Percentiles rank a stretch among this genome's conserved stretches.
Evolutionary conservation across 306 rosid genomes (phyloP).

Genomic region (Trifolium repens): DNA sequence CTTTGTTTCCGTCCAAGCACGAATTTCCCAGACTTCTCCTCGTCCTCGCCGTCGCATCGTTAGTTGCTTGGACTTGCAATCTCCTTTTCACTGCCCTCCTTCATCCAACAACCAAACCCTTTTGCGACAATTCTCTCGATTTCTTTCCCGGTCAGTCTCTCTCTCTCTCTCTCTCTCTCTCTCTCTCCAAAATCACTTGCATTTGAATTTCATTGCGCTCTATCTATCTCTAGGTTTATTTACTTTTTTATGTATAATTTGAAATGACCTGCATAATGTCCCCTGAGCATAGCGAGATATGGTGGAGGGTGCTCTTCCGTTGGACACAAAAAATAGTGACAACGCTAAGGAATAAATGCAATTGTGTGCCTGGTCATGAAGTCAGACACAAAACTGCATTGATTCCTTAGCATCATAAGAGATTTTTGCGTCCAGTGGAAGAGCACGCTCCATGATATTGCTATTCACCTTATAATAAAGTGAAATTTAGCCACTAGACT

Average conservation of each 20-base stretch:
- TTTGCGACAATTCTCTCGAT: slow-evolving; percentile 63
- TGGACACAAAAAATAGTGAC: too few relatives aligned
- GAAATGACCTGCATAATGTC: slow-evolving; percentile 9
- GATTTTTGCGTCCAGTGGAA: too few relatives aligned
- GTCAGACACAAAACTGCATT: too few relatives aligned
- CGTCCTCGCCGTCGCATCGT: slow-evolving; percentile 61
- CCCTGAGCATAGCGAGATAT: too few relatives aligned
- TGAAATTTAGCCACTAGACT: too few relatives aligned
- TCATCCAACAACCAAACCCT: slow-evolving; percentile 53
- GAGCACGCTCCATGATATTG: too few relatives aligned
- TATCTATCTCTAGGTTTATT: too few relatives aligned
- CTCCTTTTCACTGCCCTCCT: slow-evolving; percentile 50
- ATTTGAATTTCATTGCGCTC: neutral
- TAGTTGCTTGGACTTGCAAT: slow-evolving; percentile 59
- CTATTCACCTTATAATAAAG: too few relatives aligned
- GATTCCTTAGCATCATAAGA: too few relatives aligned
- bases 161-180: neutral
- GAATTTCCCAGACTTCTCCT: slow-evolving; percentile 58
- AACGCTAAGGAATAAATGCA: too few relatives aligned
- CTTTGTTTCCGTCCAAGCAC: slow-evolving; percentile 67
- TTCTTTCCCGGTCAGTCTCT: slow-evolving; percentile 53
- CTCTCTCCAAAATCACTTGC: neutral
- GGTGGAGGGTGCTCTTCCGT: too few relatives aligned
- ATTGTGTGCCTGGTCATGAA: too few relatives aligned
- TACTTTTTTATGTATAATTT: neutral